Percentiles rank a stretch among this genome's conserved stretches.
Conservation (phyloP, 768 basidiomycete species). For the Suillus decipiens region DNA sequence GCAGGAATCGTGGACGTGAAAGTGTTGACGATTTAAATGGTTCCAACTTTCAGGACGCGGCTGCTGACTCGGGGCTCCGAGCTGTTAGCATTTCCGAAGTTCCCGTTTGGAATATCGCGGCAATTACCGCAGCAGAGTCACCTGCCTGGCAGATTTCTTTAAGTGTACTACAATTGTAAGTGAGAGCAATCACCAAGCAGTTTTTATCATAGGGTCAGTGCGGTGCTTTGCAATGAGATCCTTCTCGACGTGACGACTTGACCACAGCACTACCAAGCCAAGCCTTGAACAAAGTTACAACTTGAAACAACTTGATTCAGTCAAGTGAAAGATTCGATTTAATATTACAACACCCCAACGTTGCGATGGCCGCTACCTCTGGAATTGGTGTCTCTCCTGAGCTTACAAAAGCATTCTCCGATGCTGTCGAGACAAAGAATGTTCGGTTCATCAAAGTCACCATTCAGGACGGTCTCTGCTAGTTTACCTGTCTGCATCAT, state of each 20-base stretch:
- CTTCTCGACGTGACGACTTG: not conserved
- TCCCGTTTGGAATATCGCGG: too few species aligned
- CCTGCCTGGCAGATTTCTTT: too few species aligned
- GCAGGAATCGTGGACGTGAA: not conserved
- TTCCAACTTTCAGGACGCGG: not conserved
- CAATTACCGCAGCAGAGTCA: too few species aligned
- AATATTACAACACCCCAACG: not conserved
- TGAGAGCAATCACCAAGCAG: too few species aligned
- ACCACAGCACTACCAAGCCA: not conserved
- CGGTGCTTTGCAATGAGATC: not conserved
- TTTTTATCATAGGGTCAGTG: not conserved
- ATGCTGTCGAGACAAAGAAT: constrained; percentile 49
- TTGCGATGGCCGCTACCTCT: constrained; percentile 68
- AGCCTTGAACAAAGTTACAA: not conserved
- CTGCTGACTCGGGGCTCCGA: too few species aligned
- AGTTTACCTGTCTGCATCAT: constrained; percentile 10
- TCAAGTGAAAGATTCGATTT: not conserved
- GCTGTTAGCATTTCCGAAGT: too few species aligned
- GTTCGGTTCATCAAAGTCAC: constrained; percentile 77
- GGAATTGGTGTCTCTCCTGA: constrained; percentile 67
- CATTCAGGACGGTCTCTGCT: constrained; percentile 68
- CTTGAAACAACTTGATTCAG: not conserved
- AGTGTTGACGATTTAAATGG: not conserved
- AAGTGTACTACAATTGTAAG: too few species aligned
- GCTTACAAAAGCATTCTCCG: constrained; percentile 57